phyloP scores from a whole-genome alignment of 1,139 yeast species.

The Fermentozyma sake region DNA sequence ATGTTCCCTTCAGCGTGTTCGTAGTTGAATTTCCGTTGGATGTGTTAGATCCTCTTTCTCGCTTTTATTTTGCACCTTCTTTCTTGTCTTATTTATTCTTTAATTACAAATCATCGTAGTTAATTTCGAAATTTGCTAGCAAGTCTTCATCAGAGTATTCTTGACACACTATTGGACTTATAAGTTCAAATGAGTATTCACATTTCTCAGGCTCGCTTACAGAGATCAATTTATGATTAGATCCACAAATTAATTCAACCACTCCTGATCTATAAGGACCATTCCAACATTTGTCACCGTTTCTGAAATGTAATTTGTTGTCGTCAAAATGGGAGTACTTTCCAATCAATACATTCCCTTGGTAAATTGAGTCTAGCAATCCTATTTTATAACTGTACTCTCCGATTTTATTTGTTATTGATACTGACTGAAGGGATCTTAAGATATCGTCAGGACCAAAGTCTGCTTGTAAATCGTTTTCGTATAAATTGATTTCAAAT shows the following conservation, averaged over 20 bases:
- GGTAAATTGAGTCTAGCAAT: constrained; percentile 53
- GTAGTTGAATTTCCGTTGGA: too few relatives aligned
- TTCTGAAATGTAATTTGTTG: constrained; percentile 38
- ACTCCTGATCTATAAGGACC: constrained; percentile 80
- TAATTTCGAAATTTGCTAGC: constrained; percentile 21
- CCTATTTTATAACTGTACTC: constrained; percentile 70
- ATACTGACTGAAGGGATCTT: constrained; percentile 50
- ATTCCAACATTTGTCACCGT: constrained; percentile 92
- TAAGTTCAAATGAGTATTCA: constrained; percentile 59
- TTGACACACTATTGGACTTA: constrained; percentile 69
- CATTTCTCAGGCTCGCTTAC: constrained; percentile 92
- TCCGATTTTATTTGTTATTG: constrained; percentile 50
- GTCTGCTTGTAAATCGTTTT: constrained; percentile 38
- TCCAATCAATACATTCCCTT: constrained; percentile 60
- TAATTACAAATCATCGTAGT: constrained; percentile 19
- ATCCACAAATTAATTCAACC: constrained; percentile 67
- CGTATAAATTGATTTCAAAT: constrained; percentile 16
- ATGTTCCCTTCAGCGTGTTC: too few relatives aligned
- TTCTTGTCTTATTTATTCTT: constrained; percentile 1
- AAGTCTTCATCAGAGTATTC: constrained; percentile 29
- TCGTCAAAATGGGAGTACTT: constrained; percentile 32
- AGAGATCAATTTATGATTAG: constrained; percentile 45
- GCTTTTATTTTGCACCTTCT: too few relatives aligned
- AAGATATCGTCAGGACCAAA: constrained; percentile 66
- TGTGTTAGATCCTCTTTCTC: too few relatives aligned